Conservation (phyloP, 345 rosid species). For the Sonneratia caseolaris region DNA sequence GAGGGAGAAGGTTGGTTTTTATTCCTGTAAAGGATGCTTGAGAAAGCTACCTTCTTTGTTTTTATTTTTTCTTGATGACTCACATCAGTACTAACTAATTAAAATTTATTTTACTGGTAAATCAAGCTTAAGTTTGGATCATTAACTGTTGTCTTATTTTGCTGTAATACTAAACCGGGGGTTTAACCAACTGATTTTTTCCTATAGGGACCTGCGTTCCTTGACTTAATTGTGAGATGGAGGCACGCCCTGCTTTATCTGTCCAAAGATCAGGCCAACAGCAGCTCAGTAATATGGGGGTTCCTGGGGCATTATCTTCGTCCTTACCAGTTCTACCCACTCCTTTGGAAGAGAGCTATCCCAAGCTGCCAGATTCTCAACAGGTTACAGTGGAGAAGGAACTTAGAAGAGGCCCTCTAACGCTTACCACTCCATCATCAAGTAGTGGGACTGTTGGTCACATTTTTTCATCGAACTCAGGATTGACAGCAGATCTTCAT, state of each 20-base stretch:
- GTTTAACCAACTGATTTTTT: neutral
- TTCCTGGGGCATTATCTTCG: constrained; percentile 41
- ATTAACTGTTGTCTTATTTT: neutral
- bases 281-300: constrained; percentile 43
- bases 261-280: constrained; percentile 46
- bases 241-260: constrained; percentile 43
- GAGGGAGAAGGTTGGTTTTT: no score
- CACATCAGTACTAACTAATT: neutral
- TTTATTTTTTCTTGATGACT: neutral
- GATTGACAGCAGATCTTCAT: constrained; percentile 57
- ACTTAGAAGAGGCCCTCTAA: constrained; percentile 25
- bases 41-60: neutral
- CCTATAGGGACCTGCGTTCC: neutral
- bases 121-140: neutral
- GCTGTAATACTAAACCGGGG: neutral
- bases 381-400: constrained; percentile 34
- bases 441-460: constrained; percentile 57
- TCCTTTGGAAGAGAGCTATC: constrained; percentile 37
- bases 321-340: constrained; percentile 43
- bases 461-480: constrained; percentile 61
- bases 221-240: constrained; percentile 40
- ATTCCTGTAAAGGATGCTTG: no score
- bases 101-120: neutral
- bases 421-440: constrained; percentile 28
- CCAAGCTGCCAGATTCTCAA: constrained; percentile 35